A percentile compares a stretch with the other conserved stretches of the same genome.
Conservation (phyloP, 371 early-diverging fungal species). For the Gilbertella persicaria region DNA sequence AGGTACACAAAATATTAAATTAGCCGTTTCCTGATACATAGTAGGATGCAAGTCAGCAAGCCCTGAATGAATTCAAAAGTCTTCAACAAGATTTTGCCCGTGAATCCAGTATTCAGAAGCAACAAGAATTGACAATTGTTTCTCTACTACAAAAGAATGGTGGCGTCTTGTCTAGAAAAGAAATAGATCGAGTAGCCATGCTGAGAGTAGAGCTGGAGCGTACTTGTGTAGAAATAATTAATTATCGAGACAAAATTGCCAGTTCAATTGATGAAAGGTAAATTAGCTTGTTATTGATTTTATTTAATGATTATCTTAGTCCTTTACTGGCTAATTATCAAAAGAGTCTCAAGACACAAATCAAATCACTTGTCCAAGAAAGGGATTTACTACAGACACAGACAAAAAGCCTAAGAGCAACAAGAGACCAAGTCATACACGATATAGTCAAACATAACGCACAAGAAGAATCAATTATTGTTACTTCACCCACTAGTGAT, state of each 20-base stretch:
- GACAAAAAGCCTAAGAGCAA: slow-evolving; percentile 15
- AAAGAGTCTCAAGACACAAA: slow-evolving; percentile 23
- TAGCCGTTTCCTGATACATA: not conserved
- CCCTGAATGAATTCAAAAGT: slow-evolving; percentile 29
- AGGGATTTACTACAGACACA: slow-evolving; percentile 26
- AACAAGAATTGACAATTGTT: slow-evolving; percentile 15
- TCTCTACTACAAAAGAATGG: slow-evolving; percentile 12
- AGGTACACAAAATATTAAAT: slow-evolving; percentile 20
- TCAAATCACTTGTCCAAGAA: slow-evolving; percentile 24
- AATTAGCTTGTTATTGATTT: not conserved
- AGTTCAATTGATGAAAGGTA: slow-evolving; percentile 16
- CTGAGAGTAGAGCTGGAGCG: slow-evolving; percentile 27
- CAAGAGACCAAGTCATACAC: slow-evolving; percentile 45
- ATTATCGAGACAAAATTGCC: slow-evolving; percentile 22
- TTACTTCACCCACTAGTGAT: not conserved
- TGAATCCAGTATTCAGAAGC: slow-evolving; percentile 13
- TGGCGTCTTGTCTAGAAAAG: slow-evolving; percentile 24
- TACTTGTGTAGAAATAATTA: slow-evolving; percentile 28
- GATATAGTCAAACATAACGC: slow-evolving; percentile 58
- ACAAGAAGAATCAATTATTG: slow-evolving; percentile 32
- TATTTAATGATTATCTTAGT: too few relatives aligned
- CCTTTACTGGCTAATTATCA: slow-evolving; percentile 16
- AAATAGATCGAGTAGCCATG: slow-evolving; percentile 21
- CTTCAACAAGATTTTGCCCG: slow-evolving; percentile 16
- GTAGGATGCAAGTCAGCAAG: slow-evolving; percentile 27